These are phyloP conservation scores for Termitomyces titanicus DNA, from an alignment of 768 basidiomycete species.

Conservation along the genomic window DNA sequence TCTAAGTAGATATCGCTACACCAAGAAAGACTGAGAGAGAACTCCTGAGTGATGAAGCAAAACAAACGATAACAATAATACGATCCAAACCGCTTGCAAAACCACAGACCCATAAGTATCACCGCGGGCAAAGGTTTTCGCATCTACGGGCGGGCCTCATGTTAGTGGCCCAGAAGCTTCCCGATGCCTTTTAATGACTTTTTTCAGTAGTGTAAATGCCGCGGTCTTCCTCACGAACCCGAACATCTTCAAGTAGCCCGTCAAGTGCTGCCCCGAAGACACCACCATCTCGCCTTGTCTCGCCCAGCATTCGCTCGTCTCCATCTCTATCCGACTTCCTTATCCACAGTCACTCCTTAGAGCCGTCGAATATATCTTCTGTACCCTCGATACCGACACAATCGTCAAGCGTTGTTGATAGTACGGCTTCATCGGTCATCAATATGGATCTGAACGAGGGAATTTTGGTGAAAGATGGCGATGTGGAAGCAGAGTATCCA, in stretches of 20 bases:
- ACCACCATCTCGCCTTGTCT: constrained; percentile 54
- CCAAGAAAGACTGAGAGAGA: too few species aligned
- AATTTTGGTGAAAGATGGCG: constrained; percentile 68
- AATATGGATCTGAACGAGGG: constrained; percentile 66
- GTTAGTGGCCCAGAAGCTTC: neutral
- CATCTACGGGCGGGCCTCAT: neutral
- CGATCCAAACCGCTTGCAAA: too few species aligned
- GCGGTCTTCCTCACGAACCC: constrained; percentile 21
- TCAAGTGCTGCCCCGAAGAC: constrained; percentile 19
- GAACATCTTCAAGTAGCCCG: constrained; percentile 12
- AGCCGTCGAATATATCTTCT: constrained; percentile 26
- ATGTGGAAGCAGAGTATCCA: constrained; percentile 51
- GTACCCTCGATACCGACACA: constrained; percentile 26
- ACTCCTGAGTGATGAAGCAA: too few species aligned
- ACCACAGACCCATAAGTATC: too few species aligned
- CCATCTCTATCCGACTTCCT: constrained; percentile 57
- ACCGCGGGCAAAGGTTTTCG: neutral
- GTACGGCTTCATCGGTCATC: constrained; percentile 68
- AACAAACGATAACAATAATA: too few species aligned
- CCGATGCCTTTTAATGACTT: neutral
- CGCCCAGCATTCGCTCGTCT: constrained; percentile 46
- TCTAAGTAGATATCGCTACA: too few species aligned
- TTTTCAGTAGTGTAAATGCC: constrained; percentile 16
- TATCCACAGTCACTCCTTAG: constrained; percentile 46
- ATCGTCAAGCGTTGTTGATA: constrained; percentile 38